phyloP scores from a whole-genome alignment of 768 basidiomycete species.

The Suillus alpinus region DNA sequence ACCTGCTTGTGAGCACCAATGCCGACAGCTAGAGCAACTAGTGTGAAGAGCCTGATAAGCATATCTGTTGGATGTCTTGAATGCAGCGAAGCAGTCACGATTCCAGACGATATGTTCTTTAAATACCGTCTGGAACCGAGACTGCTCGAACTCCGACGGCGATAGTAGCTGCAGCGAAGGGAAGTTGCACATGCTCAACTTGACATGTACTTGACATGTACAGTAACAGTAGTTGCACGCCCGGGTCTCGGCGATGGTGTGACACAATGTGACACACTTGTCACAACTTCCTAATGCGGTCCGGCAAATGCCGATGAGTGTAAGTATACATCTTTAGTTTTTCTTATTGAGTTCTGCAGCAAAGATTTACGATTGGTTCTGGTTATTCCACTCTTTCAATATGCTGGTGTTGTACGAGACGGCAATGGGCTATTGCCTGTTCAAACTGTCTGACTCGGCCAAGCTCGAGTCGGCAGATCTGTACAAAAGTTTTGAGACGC shows the following conservation, averaged over 20 bases:
- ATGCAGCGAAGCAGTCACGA: background rate
- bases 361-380: conserved; percentile 7
- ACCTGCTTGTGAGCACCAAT: background rate
- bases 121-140: background rate
- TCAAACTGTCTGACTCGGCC: conserved; percentile 89
- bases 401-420: conserved; percentile 99
- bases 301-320: background rate
- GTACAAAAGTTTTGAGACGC: conserved; percentile 90
- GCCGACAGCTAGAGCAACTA: background rate
- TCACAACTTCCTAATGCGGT: background rate
- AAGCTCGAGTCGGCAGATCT: conserved; percentile 85
- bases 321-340: conserved; percentile 1
- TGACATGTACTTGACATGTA: background rate
- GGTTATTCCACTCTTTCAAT: conserved; percentile 17
- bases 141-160: background rate
- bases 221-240: background rate
- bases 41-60: background rate
- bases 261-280: background rate
- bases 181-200: background rate
- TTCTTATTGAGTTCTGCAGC: conserved; percentile 3
- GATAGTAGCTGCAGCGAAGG: background rate
- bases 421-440: conserved; percentile 94
- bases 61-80: background rate
- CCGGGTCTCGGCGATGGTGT: background rate
- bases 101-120: background rate